Conservation (phyloP, 2,329 filamentous ascomycete species). For the Didymellaceae sp. region DNA sequence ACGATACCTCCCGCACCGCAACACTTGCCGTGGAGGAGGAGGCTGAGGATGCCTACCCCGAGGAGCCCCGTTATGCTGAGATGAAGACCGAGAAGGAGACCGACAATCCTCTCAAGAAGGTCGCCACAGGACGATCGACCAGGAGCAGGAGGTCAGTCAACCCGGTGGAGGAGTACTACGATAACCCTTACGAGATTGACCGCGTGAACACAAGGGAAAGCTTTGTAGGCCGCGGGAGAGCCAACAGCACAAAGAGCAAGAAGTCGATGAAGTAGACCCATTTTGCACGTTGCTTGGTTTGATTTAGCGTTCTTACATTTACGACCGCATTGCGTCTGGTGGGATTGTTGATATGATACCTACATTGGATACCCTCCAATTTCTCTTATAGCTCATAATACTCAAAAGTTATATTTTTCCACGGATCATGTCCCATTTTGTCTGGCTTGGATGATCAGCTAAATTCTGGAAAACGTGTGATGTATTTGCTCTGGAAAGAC, state of each 20-base stretch:
- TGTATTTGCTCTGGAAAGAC: too few species aligned
- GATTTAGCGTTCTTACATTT: slow-evolving; percentile 20
- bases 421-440: too few species aligned
- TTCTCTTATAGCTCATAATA: slow-evolving; percentile 14
- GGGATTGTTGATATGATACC: slow-evolving; percentile 9
- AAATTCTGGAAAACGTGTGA: too few species aligned
- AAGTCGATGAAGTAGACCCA: slow-evolving; percentile 15
- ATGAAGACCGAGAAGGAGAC: slow-evolving; percentile 49
- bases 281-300: slow-evolving; percentile 6
- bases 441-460: too few species aligned
- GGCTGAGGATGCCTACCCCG: slow-evolving; percentile 39
- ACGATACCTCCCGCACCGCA: slow-evolving; percentile 35
- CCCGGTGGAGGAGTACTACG: slow-evolving; percentile 43
- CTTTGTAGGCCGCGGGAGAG: slow-evolving; percentile 43
- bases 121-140: slow-evolving; percentile 38
- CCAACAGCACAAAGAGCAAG: slow-evolving; percentile 24
- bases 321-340: slow-evolving; percentile 18
- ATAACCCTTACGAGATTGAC: slow-evolving; percentile 59
- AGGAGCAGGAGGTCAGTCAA: slow-evolving; percentile 33
- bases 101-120: slow-evolving; percentile 36
- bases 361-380: slow-evolving; percentile 33
- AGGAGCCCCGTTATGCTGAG: slow-evolving; percentile 46
- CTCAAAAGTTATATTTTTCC: slow-evolving; percentile 5
- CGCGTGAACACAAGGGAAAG: slow-evolving; percentile 56
- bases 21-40: slow-evolving; percentile 31